A percentile compares a stretch with the other conserved stretches of the same genome.
Evolutionary conservation across 2,329 filamentous ascomycete genomes (phyloP).

Genomic region (Penicillium sp.): DNA sequence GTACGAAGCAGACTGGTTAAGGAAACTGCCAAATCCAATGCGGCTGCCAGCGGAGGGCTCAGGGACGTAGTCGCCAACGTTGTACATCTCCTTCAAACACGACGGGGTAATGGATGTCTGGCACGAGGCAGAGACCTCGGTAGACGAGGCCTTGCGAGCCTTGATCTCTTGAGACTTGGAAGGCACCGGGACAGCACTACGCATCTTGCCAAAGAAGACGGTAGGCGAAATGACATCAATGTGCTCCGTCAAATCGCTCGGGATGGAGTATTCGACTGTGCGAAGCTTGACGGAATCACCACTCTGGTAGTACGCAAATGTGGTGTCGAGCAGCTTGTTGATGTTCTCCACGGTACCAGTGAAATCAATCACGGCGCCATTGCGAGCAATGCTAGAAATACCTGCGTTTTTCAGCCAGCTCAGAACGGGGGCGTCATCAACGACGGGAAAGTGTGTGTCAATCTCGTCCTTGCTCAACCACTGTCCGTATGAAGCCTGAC

Average conservation of each 20-base stretch:
- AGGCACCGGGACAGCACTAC: slow-evolving; percentile 3
- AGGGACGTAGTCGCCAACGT: slow-evolving; percentile 52
- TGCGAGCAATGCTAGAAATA: slow-evolving; percentile 41
- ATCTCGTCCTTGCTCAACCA: slow-evolving; percentile 52
- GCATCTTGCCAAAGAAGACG: slow-evolving; percentile 53
- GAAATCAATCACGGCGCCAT: slow-evolving; percentile 51
- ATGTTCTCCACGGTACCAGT: slow-evolving; percentile 47
- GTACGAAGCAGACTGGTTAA: slow-evolving; percentile 56
- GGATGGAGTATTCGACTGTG: slow-evolving; percentile 48
- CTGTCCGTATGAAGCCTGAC: slow-evolving; percentile 52
- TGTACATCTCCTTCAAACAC: slow-evolving; percentile 56
- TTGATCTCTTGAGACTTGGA: slow-evolving; percentile 3
- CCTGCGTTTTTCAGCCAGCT: slow-evolving; percentile 51
- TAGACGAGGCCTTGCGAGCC: slow-evolving; percentile 16
- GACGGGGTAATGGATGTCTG: slow-evolving; percentile 48
- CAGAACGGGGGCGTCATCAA: slow-evolving; percentile 43
- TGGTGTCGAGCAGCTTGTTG: slow-evolving; percentile 53
- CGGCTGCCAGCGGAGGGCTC: slow-evolving; percentile 52
- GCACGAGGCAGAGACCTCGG: slow-evolving; percentile 33
- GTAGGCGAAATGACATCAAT: slow-evolving; percentile 58
- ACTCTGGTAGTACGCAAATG: slow-evolving; percentile 52
- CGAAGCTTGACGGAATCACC: slow-evolving; percentile 49
- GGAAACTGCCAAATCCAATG: slow-evolving; percentile 57
- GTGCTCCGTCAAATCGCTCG: slow-evolving; percentile 42
- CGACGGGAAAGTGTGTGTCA: slow-evolving; percentile 47